phyloP scores from a whole-genome alignment of 805 yeast genomes.

The Babjeviella inositovora region DNA sequence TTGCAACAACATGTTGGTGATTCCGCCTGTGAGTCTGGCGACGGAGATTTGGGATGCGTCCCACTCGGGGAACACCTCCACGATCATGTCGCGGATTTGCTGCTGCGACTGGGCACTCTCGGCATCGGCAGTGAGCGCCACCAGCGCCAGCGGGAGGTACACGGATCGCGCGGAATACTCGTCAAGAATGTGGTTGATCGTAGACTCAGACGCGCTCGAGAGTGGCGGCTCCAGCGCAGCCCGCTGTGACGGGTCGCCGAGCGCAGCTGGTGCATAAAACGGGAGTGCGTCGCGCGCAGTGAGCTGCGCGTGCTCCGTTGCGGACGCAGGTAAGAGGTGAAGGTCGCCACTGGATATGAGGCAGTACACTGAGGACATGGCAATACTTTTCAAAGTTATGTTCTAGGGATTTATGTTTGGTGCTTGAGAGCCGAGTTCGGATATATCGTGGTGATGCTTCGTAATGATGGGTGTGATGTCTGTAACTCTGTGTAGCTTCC shows the following conservation, averaged over 20 bases:
- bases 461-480: too few relatives aligned
- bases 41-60: conserved; percentile 12
- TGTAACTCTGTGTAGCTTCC: too few relatives aligned
- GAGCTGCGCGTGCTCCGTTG: neutral
- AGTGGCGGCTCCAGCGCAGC: conserved; percentile 1
- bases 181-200: conserved; percentile 1
- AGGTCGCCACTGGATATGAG: conserved; percentile 10
- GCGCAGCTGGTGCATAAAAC: neutral
- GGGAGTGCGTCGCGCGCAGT: neutral
- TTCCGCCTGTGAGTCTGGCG: conserved; percentile 40
- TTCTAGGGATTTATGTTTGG: too few relatives aligned
- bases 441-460: too few relatives aligned
- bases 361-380: conserved; percentile 7
- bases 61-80: conserved; percentile 25
- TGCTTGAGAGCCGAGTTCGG: too few relatives aligned
- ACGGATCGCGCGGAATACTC: conserved; percentile 27
- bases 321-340: conserved; percentile 8
- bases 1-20: conserved; percentile 41
- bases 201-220: neutral
- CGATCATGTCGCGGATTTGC: conserved; percentile 20
- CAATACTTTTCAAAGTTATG: too few relatives aligned
- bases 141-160: conserved; percentile 25
- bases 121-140: conserved; percentile 17
- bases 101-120: conserved; percentile 12
- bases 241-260: neutral